Conservation (phyloP, 306 rosid species). For the Quercus berberidifolia region DNA sequence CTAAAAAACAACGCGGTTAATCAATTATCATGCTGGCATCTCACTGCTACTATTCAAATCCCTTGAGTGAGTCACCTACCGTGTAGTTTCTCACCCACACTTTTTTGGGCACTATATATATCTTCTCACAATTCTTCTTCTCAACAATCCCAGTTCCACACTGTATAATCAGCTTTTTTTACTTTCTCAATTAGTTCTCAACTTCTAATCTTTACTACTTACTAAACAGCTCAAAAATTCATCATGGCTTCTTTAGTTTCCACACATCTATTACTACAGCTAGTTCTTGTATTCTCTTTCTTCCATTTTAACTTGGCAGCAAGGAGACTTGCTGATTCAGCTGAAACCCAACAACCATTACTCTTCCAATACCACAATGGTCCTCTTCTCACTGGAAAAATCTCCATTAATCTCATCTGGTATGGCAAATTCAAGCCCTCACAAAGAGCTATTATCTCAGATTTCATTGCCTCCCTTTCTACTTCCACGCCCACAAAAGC, state of each 20-base stretch:
- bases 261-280: not conserved
- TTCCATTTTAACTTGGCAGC: constrained; percentile 24
- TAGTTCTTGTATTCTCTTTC: constrained; percentile 20
- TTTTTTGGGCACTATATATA: not conserved
- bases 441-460: constrained; percentile 42
- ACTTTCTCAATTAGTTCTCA: not conserved
- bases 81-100: not conserved
- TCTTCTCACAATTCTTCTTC: not conserved
- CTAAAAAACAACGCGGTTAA: not conserved
- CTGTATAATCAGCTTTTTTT: not conserved
- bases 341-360: constrained; percentile 8
- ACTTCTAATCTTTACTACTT: not conserved
- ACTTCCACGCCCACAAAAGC: constrained; percentile 4
- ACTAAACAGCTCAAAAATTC: not conserved
- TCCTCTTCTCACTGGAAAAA: constrained; percentile 35
- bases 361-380: constrained; percentile 37
- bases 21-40: not conserved
- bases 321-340: constrained; percentile 17
- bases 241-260: constrained; percentile 27
- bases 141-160: not conserved
- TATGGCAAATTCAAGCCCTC: constrained; percentile 55
- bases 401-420: constrained; percentile 42
- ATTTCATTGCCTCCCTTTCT: constrained; percentile 39
- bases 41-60: not conserved
- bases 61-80: not conserved